A percentile compares a stretch with the other conserved stretches of the same genome.
phyloP scores from a whole-genome alignment of 495 filamentous ascomycete genomes.

The Penicillium tannophilum region DNA sequence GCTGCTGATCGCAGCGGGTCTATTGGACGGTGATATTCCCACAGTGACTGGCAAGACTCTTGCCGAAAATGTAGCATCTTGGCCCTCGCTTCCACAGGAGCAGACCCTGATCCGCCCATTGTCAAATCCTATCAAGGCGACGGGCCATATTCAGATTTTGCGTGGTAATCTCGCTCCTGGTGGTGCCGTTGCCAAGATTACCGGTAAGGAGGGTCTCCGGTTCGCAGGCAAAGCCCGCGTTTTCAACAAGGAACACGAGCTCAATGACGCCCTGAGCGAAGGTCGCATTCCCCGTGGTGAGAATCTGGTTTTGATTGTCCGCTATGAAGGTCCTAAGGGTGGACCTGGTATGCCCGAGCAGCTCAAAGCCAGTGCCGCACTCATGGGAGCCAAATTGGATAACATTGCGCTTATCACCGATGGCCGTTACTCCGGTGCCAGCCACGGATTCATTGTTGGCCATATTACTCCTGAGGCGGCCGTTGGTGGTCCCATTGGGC shows the following conservation, averaged over 20 bases:
- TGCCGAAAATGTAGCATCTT: constrained; percentile 81
- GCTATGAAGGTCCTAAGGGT: constrained; percentile 94
- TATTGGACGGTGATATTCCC: constrained; percentile 80
- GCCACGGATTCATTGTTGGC: constrained; percentile 94
- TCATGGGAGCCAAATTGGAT: constrained; percentile 88
- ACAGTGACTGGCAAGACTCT: constrained; percentile 94
- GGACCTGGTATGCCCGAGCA: constrained; percentile 99
- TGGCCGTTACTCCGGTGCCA: constrained; percentile 86
- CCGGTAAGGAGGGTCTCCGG: constrained; percentile 84
- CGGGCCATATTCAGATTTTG: constrained; percentile 88
- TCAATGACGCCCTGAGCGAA: constrained; percentile 72
- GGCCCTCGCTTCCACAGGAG: constrained; percentile 75
- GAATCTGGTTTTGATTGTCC: constrained; percentile 89
- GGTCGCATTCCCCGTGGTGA: constrained; percentile 73
- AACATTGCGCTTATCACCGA: constrained; percentile 95
- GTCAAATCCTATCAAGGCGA: constrained; percentile 80
- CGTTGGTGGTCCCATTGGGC: constrained; percentile 77
- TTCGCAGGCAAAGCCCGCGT: constrained; percentile 85
- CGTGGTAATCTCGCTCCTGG: constrained; percentile 88
- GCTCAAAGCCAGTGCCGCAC: constrained; percentile 80
- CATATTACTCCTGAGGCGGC: constrained; percentile 93
- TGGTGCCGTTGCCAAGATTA: constrained; percentile 96
- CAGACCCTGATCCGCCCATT: constrained; percentile 87
- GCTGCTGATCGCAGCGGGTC: constrained; percentile 76
- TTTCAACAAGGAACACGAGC: constrained; percentile 85